Conservation (phyloP, 805 yeast species). For the Pichia sporocuriosa region DNA sequence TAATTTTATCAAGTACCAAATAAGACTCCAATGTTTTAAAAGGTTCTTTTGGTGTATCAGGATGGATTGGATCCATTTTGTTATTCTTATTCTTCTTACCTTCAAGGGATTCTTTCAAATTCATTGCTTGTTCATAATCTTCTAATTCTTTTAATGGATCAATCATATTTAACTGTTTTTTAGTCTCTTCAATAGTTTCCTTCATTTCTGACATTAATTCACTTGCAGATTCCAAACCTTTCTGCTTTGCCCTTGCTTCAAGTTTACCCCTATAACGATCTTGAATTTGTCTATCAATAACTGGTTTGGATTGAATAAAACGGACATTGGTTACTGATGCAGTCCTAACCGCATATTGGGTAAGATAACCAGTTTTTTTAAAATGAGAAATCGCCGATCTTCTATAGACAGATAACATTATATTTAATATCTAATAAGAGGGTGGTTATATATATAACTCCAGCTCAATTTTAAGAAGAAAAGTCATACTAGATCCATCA, state of each 20-base stretch:
- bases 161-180: conserved; percentile 48
- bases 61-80: conserved; percentile 30
- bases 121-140: conserved; percentile 31
- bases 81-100: conserved; percentile 26
- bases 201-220: conserved; percentile 58
- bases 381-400: background rate
- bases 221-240: conserved; percentile 43
- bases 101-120: conserved; percentile 15
- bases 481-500: no score
- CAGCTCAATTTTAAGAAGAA: no score
- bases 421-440: no score
- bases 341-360: conserved; percentile 7
- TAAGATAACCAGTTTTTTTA: background rate
- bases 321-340: conserved; percentile 25
- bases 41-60: conserved; percentile 36
- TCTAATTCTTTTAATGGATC: conserved; percentile 71
- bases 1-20: conserved; percentile 61
- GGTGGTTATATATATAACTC: no score
- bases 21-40: conserved; percentile 68
- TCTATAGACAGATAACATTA: no score
- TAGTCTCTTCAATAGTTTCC: conserved; percentile 50
- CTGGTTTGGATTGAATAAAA: conserved; percentile 24
- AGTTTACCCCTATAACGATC: conserved; percentile 37
- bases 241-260: conserved; percentile 31
- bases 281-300: conserved; percentile 27